A percentile compares a stretch with the other conserved stretches of the same genome.
These are phyloP conservation scores for Paramecium tetraurelia DNA, from an alignment of 73 alveolate species.

Conservation along the genomic window DNA sequence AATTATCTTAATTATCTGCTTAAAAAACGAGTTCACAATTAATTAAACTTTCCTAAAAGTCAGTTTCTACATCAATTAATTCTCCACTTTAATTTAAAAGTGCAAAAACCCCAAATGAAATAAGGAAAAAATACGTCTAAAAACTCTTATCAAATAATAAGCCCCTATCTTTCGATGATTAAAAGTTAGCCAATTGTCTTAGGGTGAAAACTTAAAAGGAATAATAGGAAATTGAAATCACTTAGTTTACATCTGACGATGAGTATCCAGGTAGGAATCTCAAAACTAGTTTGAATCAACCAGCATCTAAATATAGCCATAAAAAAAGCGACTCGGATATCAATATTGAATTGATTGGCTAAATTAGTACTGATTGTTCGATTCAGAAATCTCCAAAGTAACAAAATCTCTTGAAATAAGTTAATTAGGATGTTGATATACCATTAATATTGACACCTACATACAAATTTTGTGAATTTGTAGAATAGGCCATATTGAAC, in stretches of 20 bases:
- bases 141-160: neutral
- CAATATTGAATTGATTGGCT: neutral
- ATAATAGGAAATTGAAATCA: neutral
- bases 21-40: neutral
- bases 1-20: neutral
- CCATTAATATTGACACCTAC: neutral
- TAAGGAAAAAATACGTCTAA: neutral
- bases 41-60: neutral
- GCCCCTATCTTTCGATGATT: neutral
- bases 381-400: neutral
- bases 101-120: neutral
- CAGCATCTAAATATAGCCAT: neutral
- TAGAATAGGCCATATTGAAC: neutral
- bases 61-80: neutral
- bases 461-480: conserved; percentile 11
- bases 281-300: neutral
- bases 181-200: neutral
- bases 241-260: neutral
- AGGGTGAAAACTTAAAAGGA: neutral
- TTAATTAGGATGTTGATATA: neutral
- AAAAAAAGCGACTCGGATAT: neutral
- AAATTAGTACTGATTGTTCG: neutral
- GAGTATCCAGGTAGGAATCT: neutral
- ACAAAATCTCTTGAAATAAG: neutral
- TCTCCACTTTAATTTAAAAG: neutral